phyloP scores from a whole-genome alignment of 805 yeast species.

The Kurtzmaniella cleridarum region DNA sequence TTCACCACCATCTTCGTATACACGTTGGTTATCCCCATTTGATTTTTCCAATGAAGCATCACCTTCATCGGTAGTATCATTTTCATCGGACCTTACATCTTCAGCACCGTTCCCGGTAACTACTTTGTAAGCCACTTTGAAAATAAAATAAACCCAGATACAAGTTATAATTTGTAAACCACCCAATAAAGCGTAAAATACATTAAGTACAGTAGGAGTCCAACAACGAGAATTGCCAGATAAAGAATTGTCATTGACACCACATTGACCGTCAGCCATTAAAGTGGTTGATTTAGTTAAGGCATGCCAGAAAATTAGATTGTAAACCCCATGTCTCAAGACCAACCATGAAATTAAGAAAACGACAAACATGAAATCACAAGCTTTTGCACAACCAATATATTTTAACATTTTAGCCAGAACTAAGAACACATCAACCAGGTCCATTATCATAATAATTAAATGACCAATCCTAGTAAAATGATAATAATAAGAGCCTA shows the following conservation, averaged over 20 bases:
- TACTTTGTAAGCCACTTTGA: constrained; percentile 65
- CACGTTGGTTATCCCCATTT: constrained; percentile 1
- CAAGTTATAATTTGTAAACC: constrained; percentile 62
- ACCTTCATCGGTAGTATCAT: constrained; percentile 43
- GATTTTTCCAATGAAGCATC: constrained; percentile 2
- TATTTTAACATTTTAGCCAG: constrained; percentile 76
- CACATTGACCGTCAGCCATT: constrained; percentile 41
- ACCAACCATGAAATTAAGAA: constrained; percentile 68
- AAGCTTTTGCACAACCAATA: constrained; percentile 50
- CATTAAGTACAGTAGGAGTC: constrained; percentile 38
- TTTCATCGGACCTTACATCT: constrained; percentile 81
- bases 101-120: constrained; percentile 73
- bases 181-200: constrained; percentile 52
- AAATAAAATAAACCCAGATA: constrained; percentile 72
- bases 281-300: constrained; percentile 31
- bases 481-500: constrained; percentile 69
- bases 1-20: constrained; percentile 17
- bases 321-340: constrained; percentile 69
- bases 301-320: constrained; percentile 59
- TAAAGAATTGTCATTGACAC: constrained; percentile 13
- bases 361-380: constrained; percentile 65
- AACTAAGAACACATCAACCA: constrained; percentile 68
- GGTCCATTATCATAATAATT: constrained; percentile 75
- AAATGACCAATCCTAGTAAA: constrained; percentile 76
- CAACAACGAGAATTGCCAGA: constrained; percentile 39